A percentile compares a stretch with the other conserved stretches of the same genome.
Evolutionary conservation across 768 basidiomycete species (phyloP).

Genomic region (Udeniomyces megalosporus): DNA sequence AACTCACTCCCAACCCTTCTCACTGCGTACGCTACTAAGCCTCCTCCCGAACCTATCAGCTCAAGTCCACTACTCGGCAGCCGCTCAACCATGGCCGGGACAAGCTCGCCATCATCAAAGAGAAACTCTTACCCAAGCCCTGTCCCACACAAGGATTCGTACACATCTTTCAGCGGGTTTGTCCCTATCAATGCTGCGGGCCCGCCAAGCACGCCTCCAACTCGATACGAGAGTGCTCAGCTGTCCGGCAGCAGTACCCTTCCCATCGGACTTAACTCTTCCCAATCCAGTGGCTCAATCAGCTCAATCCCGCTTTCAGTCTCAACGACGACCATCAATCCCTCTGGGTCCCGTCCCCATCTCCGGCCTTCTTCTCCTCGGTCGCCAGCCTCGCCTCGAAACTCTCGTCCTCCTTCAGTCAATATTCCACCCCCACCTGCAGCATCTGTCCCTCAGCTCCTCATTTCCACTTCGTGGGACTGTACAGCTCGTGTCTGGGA

Average conservation of each 20-base stretch:
- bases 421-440: neutral
- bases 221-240: too few relatives aligned
- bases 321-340: too few relatives aligned
- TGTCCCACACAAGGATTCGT: too few relatives aligned
- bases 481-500: slow-evolving; percentile 26
- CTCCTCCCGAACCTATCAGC: too few relatives aligned
- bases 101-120: too few relatives aligned
- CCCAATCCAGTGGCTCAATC: neutral
- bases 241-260: too few relatives aligned
- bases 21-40: neutral
- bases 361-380: neutral
- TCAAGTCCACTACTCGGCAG: too few relatives aligned
- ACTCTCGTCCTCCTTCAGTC: neutral
- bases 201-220: neutral
- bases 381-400: neutral
- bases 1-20: neutral
- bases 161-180: too few relatives aligned
- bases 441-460: slow-evolving; percentile 10
- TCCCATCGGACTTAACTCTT: too few relatives aligned
- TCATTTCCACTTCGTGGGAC: slow-evolving; percentile 29
- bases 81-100: too few relatives aligned
- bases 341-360: neutral
- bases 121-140: too few relatives aligned
- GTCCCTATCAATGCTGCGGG: neutral
- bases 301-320: neutral